These are phyloP conservation scores for Ustilago sp. DNA, from an alignment of 1,284 basidiomycete genomes.

Conservation along the genomic window DNA sequence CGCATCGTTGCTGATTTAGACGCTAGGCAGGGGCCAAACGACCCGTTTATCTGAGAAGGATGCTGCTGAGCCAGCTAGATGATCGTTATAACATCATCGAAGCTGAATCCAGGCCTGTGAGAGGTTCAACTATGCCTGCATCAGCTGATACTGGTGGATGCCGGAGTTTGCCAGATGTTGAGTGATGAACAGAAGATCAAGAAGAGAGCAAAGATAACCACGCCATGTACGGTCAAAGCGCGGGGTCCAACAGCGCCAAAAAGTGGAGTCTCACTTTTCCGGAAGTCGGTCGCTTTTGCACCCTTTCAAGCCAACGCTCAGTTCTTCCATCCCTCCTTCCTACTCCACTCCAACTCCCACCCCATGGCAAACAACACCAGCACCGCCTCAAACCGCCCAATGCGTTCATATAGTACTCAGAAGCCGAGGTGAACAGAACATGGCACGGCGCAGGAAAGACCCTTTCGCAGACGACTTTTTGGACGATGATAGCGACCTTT, in stretches of 20 bases:
- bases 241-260: conserved; percentile 9
- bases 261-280: conserved; percentile 7
- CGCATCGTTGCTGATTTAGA: background rate
- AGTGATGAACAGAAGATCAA: background rate
- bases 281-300: background rate
- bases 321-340: conserved; percentile 5
- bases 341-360: background rate
- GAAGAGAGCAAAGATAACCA: background rate
- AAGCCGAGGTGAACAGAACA: conserved; percentile 1
- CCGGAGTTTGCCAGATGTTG: background rate
- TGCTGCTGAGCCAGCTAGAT: background rate
- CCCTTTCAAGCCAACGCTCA: background rate
- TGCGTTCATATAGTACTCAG: no score
- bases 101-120: background rate
- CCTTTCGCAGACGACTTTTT: conserved; percentile 39
- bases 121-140: background rate
- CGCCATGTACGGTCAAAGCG: conserved; percentile 15
- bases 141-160: background rate
- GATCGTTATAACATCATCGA: background rate
- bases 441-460: conserved; percentile 62
- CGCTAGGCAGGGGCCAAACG: background rate
- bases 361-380: no score
- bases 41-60: background rate
- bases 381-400: no score
- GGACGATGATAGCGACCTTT: conserved; percentile 70